Percentiles rank a stretch among this genome's conserved stretches.
Conservation (phyloP, 2,329 filamentous ascomycete species). For the Ophiocordyceps robertsii region DNA sequence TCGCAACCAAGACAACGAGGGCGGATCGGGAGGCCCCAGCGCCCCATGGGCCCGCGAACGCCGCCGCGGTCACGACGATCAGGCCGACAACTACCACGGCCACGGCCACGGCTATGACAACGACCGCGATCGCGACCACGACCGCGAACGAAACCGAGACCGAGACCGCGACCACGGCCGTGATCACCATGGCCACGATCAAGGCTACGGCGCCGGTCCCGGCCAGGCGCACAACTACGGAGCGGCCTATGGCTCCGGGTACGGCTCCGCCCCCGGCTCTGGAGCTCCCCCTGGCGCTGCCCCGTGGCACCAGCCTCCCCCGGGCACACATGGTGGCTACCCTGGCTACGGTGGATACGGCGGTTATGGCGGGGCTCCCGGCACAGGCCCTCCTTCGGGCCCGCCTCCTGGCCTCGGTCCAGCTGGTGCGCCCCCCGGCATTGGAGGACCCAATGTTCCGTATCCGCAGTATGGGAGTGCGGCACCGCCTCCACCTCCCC, state of each 20-base stretch:
- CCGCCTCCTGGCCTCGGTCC: constrained; percentile 26
- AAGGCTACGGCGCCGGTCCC: background rate
- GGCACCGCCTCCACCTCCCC: constrained; percentile 41
- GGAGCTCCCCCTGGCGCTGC: constrained; percentile 17
- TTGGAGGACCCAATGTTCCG: constrained; percentile 48
- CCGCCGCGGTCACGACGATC: constrained; percentile 30
- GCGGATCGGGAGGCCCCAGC: constrained; percentile 25
- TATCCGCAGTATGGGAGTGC: constrained; percentile 52
- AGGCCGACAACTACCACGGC: constrained; percentile 13
- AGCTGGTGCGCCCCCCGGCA: constrained; percentile 34
- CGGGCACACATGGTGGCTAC: constrained; percentile 43
- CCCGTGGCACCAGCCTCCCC: constrained; percentile 38
- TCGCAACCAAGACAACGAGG: constrained; percentile 36
- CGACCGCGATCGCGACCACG: constrained; percentile 32
- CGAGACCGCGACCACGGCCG: constrained; percentile 22
- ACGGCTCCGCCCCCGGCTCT: constrained; percentile 6
- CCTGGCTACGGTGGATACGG: constrained; percentile 33
- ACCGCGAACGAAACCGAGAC: constrained; percentile 29
- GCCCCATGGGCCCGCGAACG: constrained; percentile 53
- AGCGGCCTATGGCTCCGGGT: background rate
- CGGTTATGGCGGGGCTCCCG: constrained; percentile 25
- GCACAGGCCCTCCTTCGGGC: constrained; percentile 26
- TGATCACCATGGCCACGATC: constrained; percentile 4
- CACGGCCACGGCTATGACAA: background rate
- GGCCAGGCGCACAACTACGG: background rate